Percentiles rank a stretch among this genome's conserved stretches.
phyloP scores from a whole-genome alignment of 768 basidiomycete species.

The Lentinula lateritia region DNA sequence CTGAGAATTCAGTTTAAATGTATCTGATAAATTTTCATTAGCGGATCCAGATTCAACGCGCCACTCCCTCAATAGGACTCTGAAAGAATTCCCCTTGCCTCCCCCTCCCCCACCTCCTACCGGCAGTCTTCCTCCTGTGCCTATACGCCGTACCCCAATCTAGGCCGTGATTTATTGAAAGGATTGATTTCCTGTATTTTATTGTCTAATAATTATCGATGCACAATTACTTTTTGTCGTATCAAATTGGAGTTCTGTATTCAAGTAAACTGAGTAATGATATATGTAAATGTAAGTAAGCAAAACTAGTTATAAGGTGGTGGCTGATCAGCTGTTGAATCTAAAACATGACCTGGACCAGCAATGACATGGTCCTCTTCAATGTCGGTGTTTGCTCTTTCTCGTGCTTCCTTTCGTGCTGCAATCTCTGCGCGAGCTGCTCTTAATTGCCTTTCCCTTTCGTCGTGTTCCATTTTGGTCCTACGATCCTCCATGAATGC shows the following conservation, averaged over 20 bases:
- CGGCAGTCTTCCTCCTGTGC: background rate
- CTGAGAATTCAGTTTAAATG: background rate
- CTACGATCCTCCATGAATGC: conserved; percentile 78
- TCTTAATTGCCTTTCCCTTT: conserved; percentile 52
- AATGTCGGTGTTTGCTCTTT: conserved; percentile 5
- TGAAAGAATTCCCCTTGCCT: conserved; percentile 35
- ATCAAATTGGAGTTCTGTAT: background rate
- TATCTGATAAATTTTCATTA: background rate
- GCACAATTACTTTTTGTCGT: too few species aligned
- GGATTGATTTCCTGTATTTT: background rate
- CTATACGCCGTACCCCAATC: background rate
- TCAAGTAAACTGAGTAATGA: background rate
- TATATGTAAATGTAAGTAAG: background rate
- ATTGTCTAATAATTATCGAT: background rate
- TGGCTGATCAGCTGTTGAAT: conserved; percentile 9
- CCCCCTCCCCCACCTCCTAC: conserved; percentile 19
- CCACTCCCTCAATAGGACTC: conserved; percentile 12
- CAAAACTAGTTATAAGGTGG: conserved; percentile 10
- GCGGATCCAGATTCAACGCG: background rate
- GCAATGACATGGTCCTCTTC: conserved; percentile 9
- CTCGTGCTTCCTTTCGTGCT: conserved; percentile 15
- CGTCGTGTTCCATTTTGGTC: conserved; percentile 44
- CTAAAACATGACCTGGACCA: conserved; percentile 31
- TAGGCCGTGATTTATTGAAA: background rate
- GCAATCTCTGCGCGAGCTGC: conserved; percentile 29